A percentile compares a stretch with the other conserved stretches of the same genome.
These are phyloP conservation scores for Peronospora belbahrii DNA, from an alignment of 352 stramenopile species.

Conservation along the genomic window DNA sequence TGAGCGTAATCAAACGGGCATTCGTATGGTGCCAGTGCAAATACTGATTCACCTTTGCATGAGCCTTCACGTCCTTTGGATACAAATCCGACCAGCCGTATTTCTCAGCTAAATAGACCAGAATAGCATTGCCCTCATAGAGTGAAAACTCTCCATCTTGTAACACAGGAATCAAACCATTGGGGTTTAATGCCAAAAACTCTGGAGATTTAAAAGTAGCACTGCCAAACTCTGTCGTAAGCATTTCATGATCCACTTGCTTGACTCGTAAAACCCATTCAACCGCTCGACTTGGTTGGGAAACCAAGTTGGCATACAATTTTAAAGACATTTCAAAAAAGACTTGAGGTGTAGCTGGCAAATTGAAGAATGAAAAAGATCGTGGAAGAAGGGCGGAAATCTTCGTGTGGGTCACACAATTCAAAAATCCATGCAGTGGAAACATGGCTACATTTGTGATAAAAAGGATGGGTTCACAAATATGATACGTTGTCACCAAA, in stretches of 20 bases:
- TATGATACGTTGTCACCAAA: background rate
- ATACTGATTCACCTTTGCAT: slow-evolving; percentile 56
- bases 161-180: slow-evolving; percentile 27
- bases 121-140: slow-evolving; percentile 40
- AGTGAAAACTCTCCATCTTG: slow-evolving; percentile 29
- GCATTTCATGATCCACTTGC: slow-evolving; percentile 28
- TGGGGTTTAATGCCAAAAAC: slow-evolving; percentile 31
- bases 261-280: slow-evolving; percentile 36
- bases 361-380: too few relatives aligned
- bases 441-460: too few relatives aligned
- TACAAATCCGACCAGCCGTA: slow-evolving; percentile 42
- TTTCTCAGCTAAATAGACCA: slow-evolving; percentile 45
- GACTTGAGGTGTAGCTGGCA: too few relatives aligned
- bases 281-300: slow-evolving; percentile 25
- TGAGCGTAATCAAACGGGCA: slow-evolving; percentile 33
- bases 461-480: too few relatives aligned
- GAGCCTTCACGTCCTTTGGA: slow-evolving; percentile 32
- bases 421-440: too few relatives aligned
- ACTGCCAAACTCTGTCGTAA: slow-evolving; percentile 17
- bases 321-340: too few relatives aligned
- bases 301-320: too few relatives aligned
- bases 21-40: slow-evolving; percentile 68
- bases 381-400: too few relatives aligned
- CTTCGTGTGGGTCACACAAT: too few relatives aligned
- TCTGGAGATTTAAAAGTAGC: slow-evolving; percentile 25